These are phyloP conservation scores for Hapsidospora chrysogenum DNA, from an alignment of 495 filamentous ascomycete genomes.

Conservation along the genomic window DNA sequence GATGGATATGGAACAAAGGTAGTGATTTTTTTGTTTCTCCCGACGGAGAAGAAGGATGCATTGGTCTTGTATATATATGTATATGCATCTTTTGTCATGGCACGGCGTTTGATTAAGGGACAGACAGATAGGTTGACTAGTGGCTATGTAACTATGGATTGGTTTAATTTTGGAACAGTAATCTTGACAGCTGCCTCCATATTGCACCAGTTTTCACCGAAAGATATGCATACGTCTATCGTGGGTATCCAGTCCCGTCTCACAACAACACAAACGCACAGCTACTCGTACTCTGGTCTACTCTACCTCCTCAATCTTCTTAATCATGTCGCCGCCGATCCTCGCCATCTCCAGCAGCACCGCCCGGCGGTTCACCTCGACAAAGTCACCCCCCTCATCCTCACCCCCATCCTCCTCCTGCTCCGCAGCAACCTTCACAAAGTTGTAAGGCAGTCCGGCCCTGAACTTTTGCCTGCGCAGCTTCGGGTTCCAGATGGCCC, in stretches of 20 bases:
- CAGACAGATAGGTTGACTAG: background rate
- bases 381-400: slow-evolving; percentile 18
- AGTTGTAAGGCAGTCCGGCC: slow-evolving; percentile 46
- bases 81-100: slow-evolving; percentile 4
- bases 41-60: too few relatives aligned
- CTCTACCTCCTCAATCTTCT: slow-evolving; percentile 28
- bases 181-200: background rate
- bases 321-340: slow-evolving; percentile 44
- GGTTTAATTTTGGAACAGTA: background rate
- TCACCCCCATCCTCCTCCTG: slow-evolving; percentile 11
- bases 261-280: slow-evolving; percentile 1
- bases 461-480: slow-evolving; percentile 40
- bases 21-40: background rate
- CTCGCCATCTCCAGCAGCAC: slow-evolving; percentile 69
- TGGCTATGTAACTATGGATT: background rate
- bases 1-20: background rate
- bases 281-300: background rate
- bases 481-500: slow-evolving; percentile 69
- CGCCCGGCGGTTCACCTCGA: slow-evolving; percentile 52
- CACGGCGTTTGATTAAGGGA: slow-evolving; percentile 4
- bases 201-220: background rate
- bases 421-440: slow-evolving; percentile 12
- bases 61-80: background rate
- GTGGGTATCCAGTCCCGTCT: background rate
- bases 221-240: background rate